These are phyloP conservation scores for Russula virescens DNA, from an alignment of 768 basidiomycete genomes.

Conservation along the genomic window DNA sequence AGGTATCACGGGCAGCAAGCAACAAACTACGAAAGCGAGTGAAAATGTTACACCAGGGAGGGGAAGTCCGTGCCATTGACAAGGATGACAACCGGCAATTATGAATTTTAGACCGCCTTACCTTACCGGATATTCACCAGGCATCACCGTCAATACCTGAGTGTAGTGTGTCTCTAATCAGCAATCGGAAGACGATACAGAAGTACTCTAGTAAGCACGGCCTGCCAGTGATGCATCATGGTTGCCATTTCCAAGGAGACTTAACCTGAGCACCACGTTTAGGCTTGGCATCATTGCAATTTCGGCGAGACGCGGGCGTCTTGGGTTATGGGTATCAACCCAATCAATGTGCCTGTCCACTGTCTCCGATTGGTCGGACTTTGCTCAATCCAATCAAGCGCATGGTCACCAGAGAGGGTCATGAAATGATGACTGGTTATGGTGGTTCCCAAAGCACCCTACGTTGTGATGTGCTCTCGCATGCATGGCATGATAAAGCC, in stretches of 20 bases:
- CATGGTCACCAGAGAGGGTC: neutral
- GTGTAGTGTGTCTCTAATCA: neutral
- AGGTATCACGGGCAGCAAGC: neutral
- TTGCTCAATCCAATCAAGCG: neutral
- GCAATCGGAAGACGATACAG: neutral
- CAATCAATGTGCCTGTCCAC: no score
- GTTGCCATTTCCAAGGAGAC: neutral
- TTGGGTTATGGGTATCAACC: no score
- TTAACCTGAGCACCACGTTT: no score
- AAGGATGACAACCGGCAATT: no score
- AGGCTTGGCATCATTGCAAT: neutral
- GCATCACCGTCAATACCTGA: neutral
- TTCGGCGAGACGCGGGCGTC: neutral
- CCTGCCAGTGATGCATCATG: no score
- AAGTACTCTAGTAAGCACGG: no score
- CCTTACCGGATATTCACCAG: neutral
- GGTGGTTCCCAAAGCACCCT: neutral
- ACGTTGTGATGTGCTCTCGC: neutral
- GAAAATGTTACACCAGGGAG: neutral
- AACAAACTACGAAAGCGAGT: neutral
- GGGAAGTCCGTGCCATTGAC: no score
- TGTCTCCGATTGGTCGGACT: no score
- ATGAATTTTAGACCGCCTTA: no score
- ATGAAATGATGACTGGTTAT: neutral
- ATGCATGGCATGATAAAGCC: no score